These are phyloP conservation scores for Vitellaria paradoxa DNA, from an alignment of 179 eudicot genomes.

Conservation along the genomic window DNA sequence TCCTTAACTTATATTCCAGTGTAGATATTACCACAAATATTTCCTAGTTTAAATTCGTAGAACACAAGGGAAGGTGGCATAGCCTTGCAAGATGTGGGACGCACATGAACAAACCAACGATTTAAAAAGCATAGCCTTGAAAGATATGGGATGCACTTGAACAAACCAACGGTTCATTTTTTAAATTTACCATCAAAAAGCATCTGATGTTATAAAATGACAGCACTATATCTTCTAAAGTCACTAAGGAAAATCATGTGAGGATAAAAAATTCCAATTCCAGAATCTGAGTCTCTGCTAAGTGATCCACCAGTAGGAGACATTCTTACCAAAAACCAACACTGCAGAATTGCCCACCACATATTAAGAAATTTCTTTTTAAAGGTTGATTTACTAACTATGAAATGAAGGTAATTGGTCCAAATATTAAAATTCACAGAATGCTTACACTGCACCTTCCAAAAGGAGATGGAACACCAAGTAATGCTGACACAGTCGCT, in stretches of 20 bases:
- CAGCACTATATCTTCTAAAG: background rate
- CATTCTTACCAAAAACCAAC: background rate
- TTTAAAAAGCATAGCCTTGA: background rate
- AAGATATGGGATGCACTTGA: background rate
- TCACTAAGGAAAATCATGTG: background rate
- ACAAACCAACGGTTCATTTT: too few species aligned
- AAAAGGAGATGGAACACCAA: conserved; percentile 94
- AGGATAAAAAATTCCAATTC: background rate
- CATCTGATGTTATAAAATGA: too few species aligned
- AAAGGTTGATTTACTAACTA: background rate
- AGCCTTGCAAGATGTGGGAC: background rate
- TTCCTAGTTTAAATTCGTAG: background rate
- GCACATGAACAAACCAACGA: background rate
- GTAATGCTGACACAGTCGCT: conserved; percentile 83
- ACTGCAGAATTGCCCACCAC: background rate
- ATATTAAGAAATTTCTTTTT: background rate
- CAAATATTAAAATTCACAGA: conserved; percentile 7
- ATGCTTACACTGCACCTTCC: conserved; percentile 82
- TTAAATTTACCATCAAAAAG: too few species aligned
- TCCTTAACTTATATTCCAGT: background rate
- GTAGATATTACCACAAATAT: background rate
- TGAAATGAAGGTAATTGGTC: background rate
- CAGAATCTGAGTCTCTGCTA: background rate
- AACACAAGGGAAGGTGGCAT: background rate
- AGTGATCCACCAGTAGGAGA: background rate